These are phyloP conservation scores for Rosa multiflora DNA, from an alignment of 306 rosid species.

Conservation along the genomic window DNA sequence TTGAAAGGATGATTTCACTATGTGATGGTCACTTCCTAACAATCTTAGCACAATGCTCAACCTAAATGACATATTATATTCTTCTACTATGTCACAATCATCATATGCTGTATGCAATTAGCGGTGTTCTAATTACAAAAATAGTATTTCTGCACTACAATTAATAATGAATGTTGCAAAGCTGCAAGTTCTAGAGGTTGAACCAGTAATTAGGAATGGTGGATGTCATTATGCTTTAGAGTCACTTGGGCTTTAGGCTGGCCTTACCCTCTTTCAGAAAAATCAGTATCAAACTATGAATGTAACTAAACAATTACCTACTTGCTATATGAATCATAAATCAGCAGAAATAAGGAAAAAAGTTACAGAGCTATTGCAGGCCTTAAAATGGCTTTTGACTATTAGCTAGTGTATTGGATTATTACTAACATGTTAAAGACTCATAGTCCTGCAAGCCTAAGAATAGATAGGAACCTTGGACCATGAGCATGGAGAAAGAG, in stretches of 20 bases:
- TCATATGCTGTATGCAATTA: slow-evolving; percentile 25
- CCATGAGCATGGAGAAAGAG: slow-evolving; percentile 16
- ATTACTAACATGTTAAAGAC: background rate
- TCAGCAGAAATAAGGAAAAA: background rate
- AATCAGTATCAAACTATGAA: background rate
- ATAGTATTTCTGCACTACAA: background rate
- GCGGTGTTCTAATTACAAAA: background rate
- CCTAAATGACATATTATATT: slow-evolving; percentile 27
- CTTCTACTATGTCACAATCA: slow-evolving; percentile 29
- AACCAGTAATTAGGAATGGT: background rate
- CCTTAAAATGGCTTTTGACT: slow-evolving; percentile 1
- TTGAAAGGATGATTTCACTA: slow-evolving; percentile 43
- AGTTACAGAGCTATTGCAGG: slow-evolving; percentile 6
- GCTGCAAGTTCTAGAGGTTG: background rate
- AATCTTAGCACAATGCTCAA: slow-evolving; percentile 43
- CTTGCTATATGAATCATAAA: background rate
- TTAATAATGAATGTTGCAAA: background rate
- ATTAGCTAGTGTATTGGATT: background rate
- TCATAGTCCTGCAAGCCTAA: slow-evolving; percentile 14
- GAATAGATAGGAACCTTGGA: slow-evolving; percentile 12
- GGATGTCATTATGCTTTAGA: background rate
- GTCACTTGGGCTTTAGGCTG: background rate
- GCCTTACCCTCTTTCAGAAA: background rate
- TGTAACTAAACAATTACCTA: background rate
- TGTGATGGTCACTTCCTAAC: slow-evolving; percentile 56